Evolutionary conservation across 352 stramenopile species (phyloP), one percentile per base, ranked within the genome.

Genomic region (Pythium guiyangense): DNA sequence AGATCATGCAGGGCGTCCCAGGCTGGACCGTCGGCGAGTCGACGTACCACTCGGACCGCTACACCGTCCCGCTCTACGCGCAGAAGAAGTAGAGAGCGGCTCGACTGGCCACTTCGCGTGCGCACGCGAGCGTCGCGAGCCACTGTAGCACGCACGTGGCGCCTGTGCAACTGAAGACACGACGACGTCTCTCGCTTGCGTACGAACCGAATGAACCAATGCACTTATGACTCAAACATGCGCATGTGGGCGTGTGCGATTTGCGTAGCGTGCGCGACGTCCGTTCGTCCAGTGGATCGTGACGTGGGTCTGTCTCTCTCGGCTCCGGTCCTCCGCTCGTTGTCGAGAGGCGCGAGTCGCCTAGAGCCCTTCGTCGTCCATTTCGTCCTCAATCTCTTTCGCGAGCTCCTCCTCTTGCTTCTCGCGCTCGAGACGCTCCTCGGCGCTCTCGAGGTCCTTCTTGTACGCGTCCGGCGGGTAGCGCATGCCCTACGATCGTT

Each of bases 381-480:
- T 92, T 68, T 99, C 95, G 66, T 98, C 96, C 67, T 99, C 96
- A 55, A 98, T 93, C 77, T 99, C 96, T 70, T 98, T 96, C 46
- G 94, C 94, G 27, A 98, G 86, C 68, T 98, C 94, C 69, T 97
- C 89, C 45, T 96, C 77, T 60, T 97, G 89, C 67, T 94, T 97
- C 56, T 98, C 89, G 35, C 93, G 86, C 69, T 97, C 92, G 4
- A 96, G 80, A 25, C 89, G 73, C 69, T 97, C 96, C 46, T 96
- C 84, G 2, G 82, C 84, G 35, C 82, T 93, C 66, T 98, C 93
- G 29, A 98, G 69, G 56, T 98, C 92, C 66, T 98, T 98, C 80
- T 98, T 98, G 77, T 99, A 98, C 14, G 93, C 96, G 79, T 99
- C 96, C 35, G 92, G 88, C 20, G 96, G 96, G 73, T 99, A 99